A percentile compares a stretch with the other conserved stretches of the same genome.
These are phyloP conservation scores for Arabidopsis arenosa DNA, from an alignment of 345 rosid genomes.

Conservation along the genomic window DNA sequence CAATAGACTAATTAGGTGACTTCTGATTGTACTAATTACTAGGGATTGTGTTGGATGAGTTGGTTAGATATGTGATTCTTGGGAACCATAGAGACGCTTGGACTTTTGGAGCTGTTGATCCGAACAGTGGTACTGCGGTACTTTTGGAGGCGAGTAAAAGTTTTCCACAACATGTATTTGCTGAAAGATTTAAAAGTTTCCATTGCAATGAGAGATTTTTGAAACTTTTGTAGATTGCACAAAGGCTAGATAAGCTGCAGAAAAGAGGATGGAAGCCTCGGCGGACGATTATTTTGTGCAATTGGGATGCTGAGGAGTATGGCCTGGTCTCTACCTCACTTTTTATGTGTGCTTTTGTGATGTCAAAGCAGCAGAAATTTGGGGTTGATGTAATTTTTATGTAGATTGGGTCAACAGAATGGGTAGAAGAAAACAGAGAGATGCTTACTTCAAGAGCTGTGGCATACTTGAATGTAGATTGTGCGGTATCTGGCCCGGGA, in stretches of 20 bases:
- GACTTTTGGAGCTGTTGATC: conserved; percentile 93
- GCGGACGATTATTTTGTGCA: conserved; percentile 73
- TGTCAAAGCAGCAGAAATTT: background rate
- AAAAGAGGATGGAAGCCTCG: conserved; percentile 79
- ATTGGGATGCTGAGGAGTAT: conserved; percentile 95
- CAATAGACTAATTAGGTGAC: background rate
- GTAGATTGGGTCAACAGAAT: conserved; percentile 90
- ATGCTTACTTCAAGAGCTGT: conserved; percentile 69
- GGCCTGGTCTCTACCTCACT: conserved; percentile 58
- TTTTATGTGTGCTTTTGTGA: background rate
- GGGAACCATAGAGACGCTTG: conserved; percentile 96
- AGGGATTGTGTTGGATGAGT: conserved; percentile 14
- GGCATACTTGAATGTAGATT: conserved; percentile 78
- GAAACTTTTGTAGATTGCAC: conserved; percentile 55
- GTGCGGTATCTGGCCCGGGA: conserved; percentile 67
- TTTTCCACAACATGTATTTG: background rate
- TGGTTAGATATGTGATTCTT: conserved; percentile 64
- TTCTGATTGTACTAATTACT: background rate
- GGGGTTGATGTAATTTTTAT: background rate
- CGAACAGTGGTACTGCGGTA: conserved; percentile 86
- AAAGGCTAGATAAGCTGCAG: conserved; percentile 67
- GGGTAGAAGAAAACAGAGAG: conserved; percentile 91
- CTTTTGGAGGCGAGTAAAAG: conserved; percentile 64
- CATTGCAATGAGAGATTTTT: conserved; percentile 7
- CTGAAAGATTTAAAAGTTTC: background rate